Evolutionary conservation across 257 asterid species (phyloP), one percentile per base, ranked within the genome.

Genomic region (Thymus quinquecostatus): DNA sequence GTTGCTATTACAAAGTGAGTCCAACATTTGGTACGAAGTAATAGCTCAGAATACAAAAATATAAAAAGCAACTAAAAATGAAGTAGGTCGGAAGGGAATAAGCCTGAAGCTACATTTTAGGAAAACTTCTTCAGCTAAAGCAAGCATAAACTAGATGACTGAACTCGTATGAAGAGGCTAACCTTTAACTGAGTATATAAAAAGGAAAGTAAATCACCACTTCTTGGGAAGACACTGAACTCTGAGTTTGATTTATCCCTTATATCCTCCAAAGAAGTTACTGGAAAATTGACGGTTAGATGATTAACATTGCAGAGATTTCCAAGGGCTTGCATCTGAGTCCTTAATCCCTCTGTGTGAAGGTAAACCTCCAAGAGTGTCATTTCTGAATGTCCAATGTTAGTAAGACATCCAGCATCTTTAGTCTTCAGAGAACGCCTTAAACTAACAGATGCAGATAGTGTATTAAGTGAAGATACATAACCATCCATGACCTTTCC

Each of bases 261-360:
- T 78, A 89, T 71, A 61, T 80, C 86, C 66, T 85, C 93, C 33
- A 92, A 80, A 75, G 92, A 70, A 60, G 77, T 80, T 47, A 53
- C 75, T 32, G 91, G 86, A 83, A 88, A 95, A 72, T 75, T 70
- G 50, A 33, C 55, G 34, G 91, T 85, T 54, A 87, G 75, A 80
- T 89, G 90, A 81, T 77, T 68, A 73, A 92, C 84, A 75, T 82
- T 83, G 83, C 99, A 92, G 62, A 95, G 70, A 73, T 87, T 86
- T 62, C 99, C 99, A 77, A 95, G 96, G 70, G 96, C 89, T 78
- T 88, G 96, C 71, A 95, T 83, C 86, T 89, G 99, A 66, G 85
- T 82, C 81, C 95, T 86, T 78, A 95, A 77, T 51, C 82, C 98
- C 30, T 45, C 69, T 44, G 96, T 86, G 79, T 95, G 99, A 77